Base-by-base conservation (phyloP, 371 early-diverging fungal genomes). In the Actinomortierella ambigua region DNA sequence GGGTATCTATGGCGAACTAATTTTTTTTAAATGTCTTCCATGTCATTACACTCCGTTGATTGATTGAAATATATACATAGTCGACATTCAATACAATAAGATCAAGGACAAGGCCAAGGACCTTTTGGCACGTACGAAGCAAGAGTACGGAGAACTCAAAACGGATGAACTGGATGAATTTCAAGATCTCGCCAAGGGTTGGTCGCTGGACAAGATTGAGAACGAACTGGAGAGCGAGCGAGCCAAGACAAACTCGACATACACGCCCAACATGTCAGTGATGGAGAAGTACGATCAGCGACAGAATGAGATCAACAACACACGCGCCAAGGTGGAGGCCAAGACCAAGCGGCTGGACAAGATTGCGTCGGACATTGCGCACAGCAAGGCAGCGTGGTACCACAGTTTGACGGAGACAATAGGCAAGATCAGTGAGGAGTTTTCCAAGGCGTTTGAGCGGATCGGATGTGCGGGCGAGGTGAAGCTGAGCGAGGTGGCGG, bases 401-500 rank as follows among this genome's bases (percentile, higher is more conserved):
- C 80, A 85, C 9, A 79, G 82, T 28, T 75, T 98, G 44, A 62
- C 59, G 2, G 63, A 59, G 0, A 63, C 96, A 4, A 82, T 95
- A 4, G 57, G 27, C 0, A 53, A 67, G 26, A 93, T 97, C 53
- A 88, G 89, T 58, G 77, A 66, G 13, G 82, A 83, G 22, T 97
- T 96, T 65, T 81, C 88, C 9, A 79, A 65, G 8, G 87, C 93
- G n/a, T 91, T 98, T 67, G 80, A 88, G 50, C 77, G 73, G 41
- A 94, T 98, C 67, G 90, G 89, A n/a, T 96, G 96, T 69, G 86
- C 88, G 26, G 98, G 98, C 29, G 95, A 96, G 77, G 89, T 97
- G 3, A 58, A 80, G 26, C 68, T 97, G 20, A 73, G 76, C 14
- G 81, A 83, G 43, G 80, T 89, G 39, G 92, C 92, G 29, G 94